Percentiles rank a stretch among this genome's conserved stretches.
Conservation (phyloP, 768 basidiomycete species). For the Mycena olivaceomarginata region DNA sequence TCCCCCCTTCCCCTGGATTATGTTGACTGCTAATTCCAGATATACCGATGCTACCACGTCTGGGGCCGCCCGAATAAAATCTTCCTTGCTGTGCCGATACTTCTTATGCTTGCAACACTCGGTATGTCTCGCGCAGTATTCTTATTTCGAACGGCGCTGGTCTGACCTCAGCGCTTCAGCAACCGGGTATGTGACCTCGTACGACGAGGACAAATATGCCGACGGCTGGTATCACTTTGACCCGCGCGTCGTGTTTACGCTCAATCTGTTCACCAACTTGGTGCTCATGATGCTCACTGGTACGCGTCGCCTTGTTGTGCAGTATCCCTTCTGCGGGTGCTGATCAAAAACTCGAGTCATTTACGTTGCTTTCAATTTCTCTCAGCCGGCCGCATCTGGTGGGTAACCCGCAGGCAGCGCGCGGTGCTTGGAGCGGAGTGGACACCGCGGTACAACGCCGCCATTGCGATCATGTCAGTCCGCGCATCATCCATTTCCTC, state of each 20-base stretch:
- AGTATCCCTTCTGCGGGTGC: neutral
- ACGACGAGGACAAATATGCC: conserved; percentile 31
- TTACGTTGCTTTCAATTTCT: neutral
- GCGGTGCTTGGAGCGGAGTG: conserved; percentile 5
- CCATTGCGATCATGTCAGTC: conserved; percentile 31
- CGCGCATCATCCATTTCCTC: neutral
- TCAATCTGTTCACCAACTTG: conserved; percentile 34
- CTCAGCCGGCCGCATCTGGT: conserved; percentile 37
- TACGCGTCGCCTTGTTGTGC: neutral
- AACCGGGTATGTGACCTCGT: conserved; percentile 36
- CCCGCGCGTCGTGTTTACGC: conserved; percentile 30
- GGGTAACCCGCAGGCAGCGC: conserved; percentile 29
- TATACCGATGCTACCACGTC: conserved; percentile 35
- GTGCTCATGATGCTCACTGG: conserved; percentile 32
- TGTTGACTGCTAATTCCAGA: neutral
- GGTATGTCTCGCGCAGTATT: conserved; percentile 5
- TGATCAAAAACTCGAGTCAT: neutral
- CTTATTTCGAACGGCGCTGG: too few species aligned
- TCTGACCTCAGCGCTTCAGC: neutral
- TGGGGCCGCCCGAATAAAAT: conserved; percentile 26
- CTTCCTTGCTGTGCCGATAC: conserved; percentile 14
- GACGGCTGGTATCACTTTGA: conserved; percentile 16
- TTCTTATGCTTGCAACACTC: conserved; percentile 29
- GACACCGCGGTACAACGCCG: conserved; percentile 23
- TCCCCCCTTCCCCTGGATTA: neutral